A percentile compares a stretch with the other conserved stretches of the same genome.
These are phyloP conservation scores for Lactarius evosmus DNA, from an alignment of 768 basidiomycete species.

Conservation along the genomic window DNA sequence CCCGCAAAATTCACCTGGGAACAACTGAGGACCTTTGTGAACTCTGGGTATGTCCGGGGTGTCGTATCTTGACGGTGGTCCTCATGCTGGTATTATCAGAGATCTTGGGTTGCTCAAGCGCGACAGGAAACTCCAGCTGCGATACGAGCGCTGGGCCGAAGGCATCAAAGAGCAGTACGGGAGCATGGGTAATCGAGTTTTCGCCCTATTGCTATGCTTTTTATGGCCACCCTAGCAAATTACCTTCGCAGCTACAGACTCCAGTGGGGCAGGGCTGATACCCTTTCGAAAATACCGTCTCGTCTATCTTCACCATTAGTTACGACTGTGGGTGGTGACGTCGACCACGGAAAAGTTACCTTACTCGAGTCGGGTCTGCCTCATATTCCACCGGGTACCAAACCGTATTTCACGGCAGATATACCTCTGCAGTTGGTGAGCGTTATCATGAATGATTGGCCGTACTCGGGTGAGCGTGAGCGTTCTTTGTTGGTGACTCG, in stretches of 20 bases:
- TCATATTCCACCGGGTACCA: slow-evolving; percentile 38
- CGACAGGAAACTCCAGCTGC: slow-evolving; percentile 60
- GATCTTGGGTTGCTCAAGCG: slow-evolving; percentile 80
- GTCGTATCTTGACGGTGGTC: background rate
- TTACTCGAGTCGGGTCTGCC: slow-evolving; percentile 30
- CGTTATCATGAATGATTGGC: slow-evolving; percentile 84
- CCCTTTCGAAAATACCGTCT: slow-evolving; percentile 57
- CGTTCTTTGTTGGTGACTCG: background rate
- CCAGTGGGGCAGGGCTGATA: slow-evolving; percentile 73
- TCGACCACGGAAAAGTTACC: background rate
- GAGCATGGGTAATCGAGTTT: slow-evolving; percentile 50
- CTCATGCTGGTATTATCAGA: slow-evolving; percentile 37
- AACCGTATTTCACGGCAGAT: slow-evolving; percentile 63
- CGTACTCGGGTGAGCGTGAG: slow-evolving; percentile 63
- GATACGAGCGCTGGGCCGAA: slow-evolving; percentile 59
- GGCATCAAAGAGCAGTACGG: slow-evolving; percentile 60
- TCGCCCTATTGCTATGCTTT: background rate
- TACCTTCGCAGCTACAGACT: slow-evolving; percentile 68
- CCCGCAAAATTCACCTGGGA: slow-evolving; percentile 74
- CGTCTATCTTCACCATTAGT: slow-evolving; percentile 38
- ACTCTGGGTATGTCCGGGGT: slow-evolving; percentile 56
- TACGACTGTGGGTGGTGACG: background rate
- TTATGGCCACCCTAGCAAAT: slow-evolving; percentile 46
- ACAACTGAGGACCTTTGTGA: slow-evolving; percentile 73
- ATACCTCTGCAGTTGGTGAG: slow-evolving; percentile 58